These are phyloP conservation scores for Heliosperma pusillum DNA, from an alignment of 148 eudicot genomes.

Conservation along the genomic window DNA sequence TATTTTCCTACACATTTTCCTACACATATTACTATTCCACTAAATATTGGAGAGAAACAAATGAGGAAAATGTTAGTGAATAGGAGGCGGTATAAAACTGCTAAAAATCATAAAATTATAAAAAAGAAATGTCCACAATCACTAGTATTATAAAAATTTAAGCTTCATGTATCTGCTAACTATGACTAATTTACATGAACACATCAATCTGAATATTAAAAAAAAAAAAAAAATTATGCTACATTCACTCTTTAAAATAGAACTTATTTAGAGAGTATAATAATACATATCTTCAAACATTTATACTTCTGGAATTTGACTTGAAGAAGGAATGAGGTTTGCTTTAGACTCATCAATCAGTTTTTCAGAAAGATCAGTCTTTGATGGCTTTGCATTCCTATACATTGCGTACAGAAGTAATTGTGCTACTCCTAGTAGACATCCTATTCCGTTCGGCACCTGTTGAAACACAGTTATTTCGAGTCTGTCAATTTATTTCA, in stretches of 20 bases:
- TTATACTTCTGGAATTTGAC: constrained; percentile 4
- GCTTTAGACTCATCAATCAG: constrained; percentile 19
- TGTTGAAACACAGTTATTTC: background rate
- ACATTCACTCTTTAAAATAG: background rate
- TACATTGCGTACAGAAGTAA: constrained; percentile 30
- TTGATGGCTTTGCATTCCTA: constrained; percentile 30
- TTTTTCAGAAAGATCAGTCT: constrained; percentile 17
- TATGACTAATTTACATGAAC: background rate
- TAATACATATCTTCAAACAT: background rate
- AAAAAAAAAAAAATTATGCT: background rate
- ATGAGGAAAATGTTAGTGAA: too few relatives aligned
- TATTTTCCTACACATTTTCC: too few relatives aligned
- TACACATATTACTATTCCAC: too few relatives aligned
- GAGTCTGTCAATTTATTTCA: background rate
- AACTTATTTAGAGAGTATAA: background rate
- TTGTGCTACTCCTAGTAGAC: constrained; percentile 36
- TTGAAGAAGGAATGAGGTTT: background rate
- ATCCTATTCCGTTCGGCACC: constrained; percentile 50
- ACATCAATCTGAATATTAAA: too few relatives aligned
- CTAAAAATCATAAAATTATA: too few relatives aligned
- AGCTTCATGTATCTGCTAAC: background rate
- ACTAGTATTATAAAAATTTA: too few relatives aligned
- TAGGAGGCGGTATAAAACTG: too few relatives aligned
- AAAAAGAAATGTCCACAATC: background rate
- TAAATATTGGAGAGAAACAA: too few relatives aligned